A percentile compares a stretch with the other conserved stretches of the same genome.
phyloP scores from a whole-genome alignment of 179 eudicot genomes.

The Silene noctiflora region DNA sequence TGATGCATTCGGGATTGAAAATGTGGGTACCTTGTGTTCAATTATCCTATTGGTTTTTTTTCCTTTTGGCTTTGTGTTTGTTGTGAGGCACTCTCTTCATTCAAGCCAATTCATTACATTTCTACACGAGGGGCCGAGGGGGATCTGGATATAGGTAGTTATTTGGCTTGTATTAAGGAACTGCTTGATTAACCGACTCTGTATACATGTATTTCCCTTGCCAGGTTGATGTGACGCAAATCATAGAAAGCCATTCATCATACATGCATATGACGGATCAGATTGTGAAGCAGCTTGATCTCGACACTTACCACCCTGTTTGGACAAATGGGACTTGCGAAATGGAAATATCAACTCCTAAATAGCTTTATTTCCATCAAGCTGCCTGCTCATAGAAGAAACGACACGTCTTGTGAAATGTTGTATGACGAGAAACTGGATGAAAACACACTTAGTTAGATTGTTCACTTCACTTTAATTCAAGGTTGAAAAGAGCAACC shows the following conservation, averaged over 20 bases:
- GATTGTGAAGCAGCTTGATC: conserved; percentile 63
- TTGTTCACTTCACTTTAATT: not conserved
- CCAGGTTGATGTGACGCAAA: conserved; percentile 77
- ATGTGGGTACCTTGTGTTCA: conserved; percentile 37
- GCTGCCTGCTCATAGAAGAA: not conserved
- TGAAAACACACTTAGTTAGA: not conserved
- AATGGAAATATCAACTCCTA: conserved; percentile 1
- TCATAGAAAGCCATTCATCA: conserved; percentile 68
- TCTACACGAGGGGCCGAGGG: no score
- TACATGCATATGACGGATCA: conserved; percentile 54
- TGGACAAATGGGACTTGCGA: conserved; percentile 26
- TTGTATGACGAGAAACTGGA: not conserved
- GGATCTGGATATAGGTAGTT: no score
- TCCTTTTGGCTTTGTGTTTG: not conserved
- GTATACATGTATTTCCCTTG: not conserved
- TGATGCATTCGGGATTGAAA: conserved; percentile 70
- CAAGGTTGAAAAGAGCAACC: no score
- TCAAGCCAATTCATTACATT: not conserved
- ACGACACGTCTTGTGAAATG: no score
- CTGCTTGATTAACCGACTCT: not conserved
- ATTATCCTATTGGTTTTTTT: not conserved
- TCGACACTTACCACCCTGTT: conserved; percentile 59
- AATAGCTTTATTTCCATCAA: not conserved
- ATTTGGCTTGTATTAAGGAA: no score
- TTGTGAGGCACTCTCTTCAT: not conserved